phyloP scores from a whole-genome alignment of 2,329 filamentous ascomycete species.

The Xylaria sp. region DNA sequence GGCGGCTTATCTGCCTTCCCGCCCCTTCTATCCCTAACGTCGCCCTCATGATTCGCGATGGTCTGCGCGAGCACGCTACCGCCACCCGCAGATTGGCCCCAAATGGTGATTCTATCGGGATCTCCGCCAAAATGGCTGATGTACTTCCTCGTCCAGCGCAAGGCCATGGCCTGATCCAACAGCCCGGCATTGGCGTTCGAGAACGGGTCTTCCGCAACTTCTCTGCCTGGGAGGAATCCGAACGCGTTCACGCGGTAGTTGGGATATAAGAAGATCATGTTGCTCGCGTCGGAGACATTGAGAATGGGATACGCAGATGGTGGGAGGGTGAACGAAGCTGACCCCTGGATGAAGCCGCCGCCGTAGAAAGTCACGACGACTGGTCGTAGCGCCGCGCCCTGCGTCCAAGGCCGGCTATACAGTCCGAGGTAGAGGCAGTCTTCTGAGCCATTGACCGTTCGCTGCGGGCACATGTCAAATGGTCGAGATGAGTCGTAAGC shows the following conservation, averaged over 20 bases:
- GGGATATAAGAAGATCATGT: constrained; percentile 57
- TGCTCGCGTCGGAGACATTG: constrained; percentile 61
- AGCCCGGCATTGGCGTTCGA: constrained; percentile 63
- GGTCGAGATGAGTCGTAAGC: constrained; percentile 64
- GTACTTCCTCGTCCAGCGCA: constrained; percentile 60
- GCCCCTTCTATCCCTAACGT: constrained; percentile 40
- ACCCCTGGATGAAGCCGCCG: constrained; percentile 69
- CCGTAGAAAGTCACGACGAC: constrained; percentile 71
- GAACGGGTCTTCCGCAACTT: constrained; percentile 23
- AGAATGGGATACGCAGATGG: constrained; percentile 67
- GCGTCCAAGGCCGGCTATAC: constrained; percentile 66
- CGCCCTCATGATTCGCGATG: constrained; percentile 52
- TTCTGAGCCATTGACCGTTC: constrained; percentile 65
- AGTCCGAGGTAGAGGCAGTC: constrained; percentile 71
- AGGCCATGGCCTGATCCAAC: constrained; percentile 60
- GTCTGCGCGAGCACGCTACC: constrained; percentile 63
- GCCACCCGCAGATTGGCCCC: constrained; percentile 66
- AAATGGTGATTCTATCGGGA: constrained; percentile 58
- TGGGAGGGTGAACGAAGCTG: constrained; percentile 63
- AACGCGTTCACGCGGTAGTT: constrained; percentile 69
- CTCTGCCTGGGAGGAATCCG: constrained; percentile 61
- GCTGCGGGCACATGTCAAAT: constrained; percentile 68
- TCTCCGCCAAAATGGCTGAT: constrained; percentile 62
- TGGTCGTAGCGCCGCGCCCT: constrained; percentile 57
- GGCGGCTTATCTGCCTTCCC: constrained; percentile 53